Conservation (phyloP, 371 early-diverging fungal species). For the Basidiobolus meristosporus region DNA sequence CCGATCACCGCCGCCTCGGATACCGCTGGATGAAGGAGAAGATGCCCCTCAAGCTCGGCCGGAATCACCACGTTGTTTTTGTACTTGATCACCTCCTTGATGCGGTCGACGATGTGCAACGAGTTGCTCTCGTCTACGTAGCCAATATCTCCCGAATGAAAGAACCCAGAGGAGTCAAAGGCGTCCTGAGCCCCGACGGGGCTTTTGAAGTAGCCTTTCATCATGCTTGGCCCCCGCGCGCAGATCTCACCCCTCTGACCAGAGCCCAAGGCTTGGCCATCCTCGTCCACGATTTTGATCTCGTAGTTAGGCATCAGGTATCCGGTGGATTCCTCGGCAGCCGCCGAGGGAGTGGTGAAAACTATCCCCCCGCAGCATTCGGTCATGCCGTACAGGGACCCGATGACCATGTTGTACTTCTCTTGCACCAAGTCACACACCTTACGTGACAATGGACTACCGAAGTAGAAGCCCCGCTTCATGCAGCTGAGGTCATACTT, state of each 20-base stretch:
- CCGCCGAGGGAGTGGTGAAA: constrained; percentile 16
- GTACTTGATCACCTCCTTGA: constrained; percentile 42
- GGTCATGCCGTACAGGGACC: constrained; percentile 49
- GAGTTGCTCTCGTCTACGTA: constrained; percentile 26
- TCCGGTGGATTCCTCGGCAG: constrained; percentile 41
- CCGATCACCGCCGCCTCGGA: constrained; percentile 61
- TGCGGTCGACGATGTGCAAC: constrained; percentile 34
- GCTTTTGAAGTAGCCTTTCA: constrained; percentile 54
- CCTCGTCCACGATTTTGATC: constrained; percentile 41
- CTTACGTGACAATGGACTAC: constrained; percentile 53
- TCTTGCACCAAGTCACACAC: constrained; percentile 21
- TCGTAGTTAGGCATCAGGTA: constrained; percentile 38
- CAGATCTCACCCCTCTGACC: constrained; percentile 50
- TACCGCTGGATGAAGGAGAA: constrained; percentile 44
- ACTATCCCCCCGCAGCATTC: no score
- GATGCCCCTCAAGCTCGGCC: constrained; percentile 65
- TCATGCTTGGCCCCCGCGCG: constrained; percentile 60
- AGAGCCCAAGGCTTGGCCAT: constrained; percentile 25
- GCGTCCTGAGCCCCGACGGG: constrained; percentile 37
- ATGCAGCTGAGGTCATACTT: constrained; percentile 40
- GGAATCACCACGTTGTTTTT: constrained; percentile 59
- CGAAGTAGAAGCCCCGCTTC: constrained; percentile 39
- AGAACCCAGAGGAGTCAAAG: constrained; percentile 46
- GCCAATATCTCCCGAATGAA: constrained; percentile 73
- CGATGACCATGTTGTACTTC: constrained; percentile 25